Evolutionary conservation across 306 rosid genomes (phyloP).

Genomic region (Prunus fruticosa): DNA sequence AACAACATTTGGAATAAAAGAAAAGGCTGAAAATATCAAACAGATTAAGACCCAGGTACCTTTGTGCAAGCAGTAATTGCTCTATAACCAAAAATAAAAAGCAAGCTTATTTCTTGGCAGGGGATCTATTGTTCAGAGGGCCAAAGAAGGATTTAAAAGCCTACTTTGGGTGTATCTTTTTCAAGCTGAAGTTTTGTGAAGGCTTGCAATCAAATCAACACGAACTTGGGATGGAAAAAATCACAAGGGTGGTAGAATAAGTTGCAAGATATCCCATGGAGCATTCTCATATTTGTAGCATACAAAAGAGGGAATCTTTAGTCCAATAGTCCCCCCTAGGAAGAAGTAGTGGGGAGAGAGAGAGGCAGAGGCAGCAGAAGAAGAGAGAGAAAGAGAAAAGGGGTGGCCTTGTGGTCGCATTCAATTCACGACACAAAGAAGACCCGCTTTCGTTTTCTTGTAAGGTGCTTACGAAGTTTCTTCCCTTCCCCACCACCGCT

Average conservation of each 20-base stretch:
- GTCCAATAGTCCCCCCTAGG: background rate
- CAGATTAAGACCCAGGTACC: constrained; percentile 32
- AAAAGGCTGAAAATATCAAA: constrained; percentile 13
- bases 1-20: constrained; percentile 1
- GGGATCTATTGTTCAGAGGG: constrained; percentile 5
- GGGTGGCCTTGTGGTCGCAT: constrained; percentile 47
- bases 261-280: constrained; percentile 36
- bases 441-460: constrained; percentile 49
- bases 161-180: background rate
- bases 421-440: constrained; percentile 44
- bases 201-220: constrained; percentile 23
- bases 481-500: constrained; percentile 19
- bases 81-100: constrained; percentile 10
- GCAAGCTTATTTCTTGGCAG: constrained; percentile 1
- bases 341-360: background rate
- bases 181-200: constrained; percentile 24
- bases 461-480: constrained; percentile 52
- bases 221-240: constrained; percentile 29
- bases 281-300: constrained; percentile 57
- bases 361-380: background rate
- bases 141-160: background rate
- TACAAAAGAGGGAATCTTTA: constrained; percentile 14
- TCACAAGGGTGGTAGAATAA: constrained; percentile 30
- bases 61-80: constrained; percentile 17
- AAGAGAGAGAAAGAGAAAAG: constrained; percentile 6